A percentile compares a stretch with the other conserved stretches of the same genome.
These are phyloP conservation scores for Panus rudis DNA, from an alignment of 768 basidiomycete genomes.

Conservation along the genomic window DNA sequence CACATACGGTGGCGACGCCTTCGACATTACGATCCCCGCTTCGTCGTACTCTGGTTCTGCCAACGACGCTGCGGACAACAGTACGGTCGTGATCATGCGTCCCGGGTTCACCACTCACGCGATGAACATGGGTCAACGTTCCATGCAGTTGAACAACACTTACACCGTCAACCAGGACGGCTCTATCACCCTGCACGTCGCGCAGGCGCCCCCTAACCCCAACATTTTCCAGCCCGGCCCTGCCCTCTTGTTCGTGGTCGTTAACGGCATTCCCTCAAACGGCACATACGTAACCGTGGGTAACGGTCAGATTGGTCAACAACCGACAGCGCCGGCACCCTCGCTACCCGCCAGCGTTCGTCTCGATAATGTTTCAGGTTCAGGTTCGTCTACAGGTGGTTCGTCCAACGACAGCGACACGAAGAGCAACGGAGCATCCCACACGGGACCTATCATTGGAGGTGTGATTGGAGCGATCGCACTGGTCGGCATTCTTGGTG, in stretches of 20 bases:
- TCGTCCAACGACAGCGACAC: conserved; percentile 11
- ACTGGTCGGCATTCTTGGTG: conserved; percentile 43
- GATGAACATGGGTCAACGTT: conserved; percentile 86
- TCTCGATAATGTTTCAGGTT: conserved; percentile 29
- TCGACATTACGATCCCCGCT: conserved; percentile 66
- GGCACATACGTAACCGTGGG: conserved; percentile 76
- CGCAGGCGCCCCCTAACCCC: conserved; percentile 79
- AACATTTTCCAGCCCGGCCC: conserved; percentile 89
- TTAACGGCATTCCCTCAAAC: conserved; percentile 79
- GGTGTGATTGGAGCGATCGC: conserved; percentile 48
- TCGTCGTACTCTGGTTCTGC: conserved; percentile 59
- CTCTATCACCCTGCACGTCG: conserved; percentile 69
- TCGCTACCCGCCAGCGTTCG: conserved; percentile 46
- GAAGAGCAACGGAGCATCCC: conserved; percentile 21
- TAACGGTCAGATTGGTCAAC: conserved; percentile 66
- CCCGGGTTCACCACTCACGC: conserved; percentile 80
- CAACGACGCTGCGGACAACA: conserved; percentile 66
- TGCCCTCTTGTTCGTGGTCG: conserved; percentile 71
- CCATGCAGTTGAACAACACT: conserved; percentile 76
- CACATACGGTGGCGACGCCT: conserved; percentile 75
- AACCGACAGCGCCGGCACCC: conserved; percentile 41
- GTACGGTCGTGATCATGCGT: conserved; percentile 74
- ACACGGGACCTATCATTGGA: conserved; percentile 41
- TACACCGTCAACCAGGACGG: conserved; percentile 78
- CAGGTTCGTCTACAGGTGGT: conserved; percentile 22